A percentile compares a stretch with the other conserved stretches of the same genome.
These are phyloP conservation scores for Scleroderma bovista DNA, from an alignment of 768 basidiomycete genomes.

Conservation along the genomic window DNA sequence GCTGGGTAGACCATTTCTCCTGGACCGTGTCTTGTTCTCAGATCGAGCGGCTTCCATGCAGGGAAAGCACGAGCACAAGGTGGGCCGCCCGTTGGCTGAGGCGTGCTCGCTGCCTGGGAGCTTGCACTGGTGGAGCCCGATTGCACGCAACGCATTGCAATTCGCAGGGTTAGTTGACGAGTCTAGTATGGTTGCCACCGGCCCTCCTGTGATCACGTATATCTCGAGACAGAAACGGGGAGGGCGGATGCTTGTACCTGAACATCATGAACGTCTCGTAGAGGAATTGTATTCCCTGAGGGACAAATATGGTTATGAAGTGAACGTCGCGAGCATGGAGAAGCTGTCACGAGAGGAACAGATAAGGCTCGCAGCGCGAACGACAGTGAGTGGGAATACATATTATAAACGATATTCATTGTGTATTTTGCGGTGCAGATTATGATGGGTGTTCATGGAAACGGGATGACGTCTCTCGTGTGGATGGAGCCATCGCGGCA, in stretches of 20 bases:
- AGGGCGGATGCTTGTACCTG: constrained; percentile 69
- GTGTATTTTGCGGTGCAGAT: constrained; percentile 46
- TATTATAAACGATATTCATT: not conserved
- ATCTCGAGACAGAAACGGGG: constrained; percentile 83
- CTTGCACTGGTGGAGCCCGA: constrained; percentile 78
- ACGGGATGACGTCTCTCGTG: constrained; percentile 79
- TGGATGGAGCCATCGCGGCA: constrained; percentile 88
- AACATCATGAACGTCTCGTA: constrained; percentile 78
- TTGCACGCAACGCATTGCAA: constrained; percentile 65
- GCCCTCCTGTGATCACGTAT: constrained; percentile 83
- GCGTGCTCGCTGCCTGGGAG: constrained; percentile 73
- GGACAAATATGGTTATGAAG: constrained; percentile 73
- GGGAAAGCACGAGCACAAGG: constrained; percentile 57
- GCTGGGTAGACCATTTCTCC: constrained; percentile 64
- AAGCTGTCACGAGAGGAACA: constrained; percentile 77
- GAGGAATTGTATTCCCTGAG: constrained; percentile 63
- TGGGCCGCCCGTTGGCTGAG: constrained; percentile 71
- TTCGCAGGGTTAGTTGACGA: constrained; percentile 54
- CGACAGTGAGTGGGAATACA: constrained; percentile 55
- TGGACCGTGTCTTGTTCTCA: constrained; percentile 80
- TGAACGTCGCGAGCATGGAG: constrained; percentile 84
- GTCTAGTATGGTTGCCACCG: constrained; percentile 25
- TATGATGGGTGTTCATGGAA: constrained; percentile 92
- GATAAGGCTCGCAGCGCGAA: constrained; percentile 70
- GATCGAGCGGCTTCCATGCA: constrained; percentile 84